These are phyloP conservation scores for Salix suchowensis DNA, from an alignment of 345 rosid genomes.

Conservation along the genomic window DNA sequence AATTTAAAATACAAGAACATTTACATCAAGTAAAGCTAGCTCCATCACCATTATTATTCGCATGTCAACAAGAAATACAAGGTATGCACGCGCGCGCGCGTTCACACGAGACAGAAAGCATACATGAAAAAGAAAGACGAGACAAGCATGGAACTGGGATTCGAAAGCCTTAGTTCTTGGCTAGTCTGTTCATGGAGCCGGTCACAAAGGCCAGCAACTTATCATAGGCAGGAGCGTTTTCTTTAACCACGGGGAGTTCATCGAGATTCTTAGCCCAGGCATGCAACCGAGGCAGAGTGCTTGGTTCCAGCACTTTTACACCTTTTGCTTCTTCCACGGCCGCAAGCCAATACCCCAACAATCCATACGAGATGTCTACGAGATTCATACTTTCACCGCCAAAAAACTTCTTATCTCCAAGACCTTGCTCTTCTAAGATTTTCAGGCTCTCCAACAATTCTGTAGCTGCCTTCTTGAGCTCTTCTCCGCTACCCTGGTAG, in stretches of 20 bases:
- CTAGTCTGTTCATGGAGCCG: not conserved
- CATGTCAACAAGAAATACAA: not conserved
- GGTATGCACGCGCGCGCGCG: not conserved
- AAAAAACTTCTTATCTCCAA: constrained; percentile 14
- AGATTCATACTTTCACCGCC: not conserved
- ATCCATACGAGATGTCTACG: not conserved
- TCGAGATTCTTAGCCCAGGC: constrained; percentile 11
- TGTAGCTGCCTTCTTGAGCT: not conserved
- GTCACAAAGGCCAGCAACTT: not conserved
- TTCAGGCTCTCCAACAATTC: not conserved
- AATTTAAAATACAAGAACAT: no score
- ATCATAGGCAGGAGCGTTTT: constrained; percentile 4
- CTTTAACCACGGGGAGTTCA: constrained; percentile 6
- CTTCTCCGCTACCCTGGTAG: not conserved
- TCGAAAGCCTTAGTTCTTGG: not conserved
- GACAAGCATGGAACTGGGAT: not conserved
- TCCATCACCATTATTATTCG: not conserved
- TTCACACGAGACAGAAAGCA: not conserved
- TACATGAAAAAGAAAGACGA: not conserved
- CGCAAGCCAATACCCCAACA: not conserved
- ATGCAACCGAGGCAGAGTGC: constrained; percentile 5
- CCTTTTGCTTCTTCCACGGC: not conserved
- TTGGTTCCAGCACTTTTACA: not conserved
- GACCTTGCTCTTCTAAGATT: constrained; percentile 5
- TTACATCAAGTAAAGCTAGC: not conserved